These are phyloP conservation scores for Cyberlindnera sargentensis DNA, from an alignment of 805 yeast genomes.

Conservation along the genomic window DNA sequence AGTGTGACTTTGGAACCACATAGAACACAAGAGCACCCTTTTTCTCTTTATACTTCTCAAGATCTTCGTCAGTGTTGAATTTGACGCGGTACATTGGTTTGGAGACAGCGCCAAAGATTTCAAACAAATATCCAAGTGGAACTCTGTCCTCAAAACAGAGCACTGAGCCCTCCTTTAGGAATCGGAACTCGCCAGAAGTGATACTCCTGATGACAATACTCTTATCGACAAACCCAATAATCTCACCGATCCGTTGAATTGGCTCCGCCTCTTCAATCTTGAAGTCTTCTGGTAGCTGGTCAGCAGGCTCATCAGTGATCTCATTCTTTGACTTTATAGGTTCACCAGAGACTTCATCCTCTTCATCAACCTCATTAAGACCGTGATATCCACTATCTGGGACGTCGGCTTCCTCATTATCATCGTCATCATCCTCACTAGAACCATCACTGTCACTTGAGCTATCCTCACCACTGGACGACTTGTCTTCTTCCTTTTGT, in stretches of 20 bases:
- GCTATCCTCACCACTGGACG: neutral
- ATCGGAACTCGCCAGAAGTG: constrained; percentile 76
- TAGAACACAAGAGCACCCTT: constrained; percentile 59
- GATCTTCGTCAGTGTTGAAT: constrained; percentile 45
- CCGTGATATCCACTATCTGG: constrained; percentile 4
- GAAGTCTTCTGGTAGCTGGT: constrained; percentile 61
- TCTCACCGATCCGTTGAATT: constrained; percentile 63
- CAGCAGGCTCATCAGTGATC: constrained; percentile 57
- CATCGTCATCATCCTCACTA: constrained; percentile 5
- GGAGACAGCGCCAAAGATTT: constrained; percentile 84
- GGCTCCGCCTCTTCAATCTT: constrained; percentile 51
- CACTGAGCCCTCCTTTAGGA: constrained; percentile 73
- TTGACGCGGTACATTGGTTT: constrained; percentile 76
- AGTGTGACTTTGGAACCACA: constrained; percentile 76
- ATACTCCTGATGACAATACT: constrained; percentile 67
- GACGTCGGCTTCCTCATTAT: constrained; percentile 5
- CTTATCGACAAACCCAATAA: constrained; percentile 63
- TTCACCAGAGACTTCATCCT: constrained; percentile 16
- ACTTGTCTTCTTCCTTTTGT: neutral
- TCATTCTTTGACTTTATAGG: constrained; percentile 83
- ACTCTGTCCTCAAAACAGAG: constrained; percentile 69
- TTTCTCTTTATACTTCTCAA: constrained; percentile 36
- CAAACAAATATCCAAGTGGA: constrained; percentile 72
- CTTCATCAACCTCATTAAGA: constrained; percentile 12
- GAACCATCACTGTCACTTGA: constrained; percentile 1